Evolutionary conservation across 139 green algal genomes (phyloP).

Genomic region (Coelastrella sp.): DNA sequence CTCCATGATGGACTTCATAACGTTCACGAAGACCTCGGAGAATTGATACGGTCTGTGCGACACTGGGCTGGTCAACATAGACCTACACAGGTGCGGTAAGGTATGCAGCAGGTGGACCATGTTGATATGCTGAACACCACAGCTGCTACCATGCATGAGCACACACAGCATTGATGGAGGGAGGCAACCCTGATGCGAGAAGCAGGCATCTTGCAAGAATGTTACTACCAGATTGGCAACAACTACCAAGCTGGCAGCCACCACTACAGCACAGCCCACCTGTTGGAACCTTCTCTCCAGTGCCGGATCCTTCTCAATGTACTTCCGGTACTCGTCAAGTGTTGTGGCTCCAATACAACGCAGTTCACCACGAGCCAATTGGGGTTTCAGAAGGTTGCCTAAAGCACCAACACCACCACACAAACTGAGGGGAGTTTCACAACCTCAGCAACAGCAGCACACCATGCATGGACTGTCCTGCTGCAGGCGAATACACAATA

Average conservation of each 20-base stretch:
- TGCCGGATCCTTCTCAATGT: slow-evolving; percentile 99
- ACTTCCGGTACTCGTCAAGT: slow-evolving; percentile 93
- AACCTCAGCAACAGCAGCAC: neutral
- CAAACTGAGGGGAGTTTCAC: too few relatives aligned
- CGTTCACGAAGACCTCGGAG: slow-evolving; percentile 93
- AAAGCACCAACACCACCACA: neutral
- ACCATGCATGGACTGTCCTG: neutral
- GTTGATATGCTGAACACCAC: too few relatives aligned
- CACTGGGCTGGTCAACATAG: slow-evolving; percentile 93
- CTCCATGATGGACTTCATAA: slow-evolving; percentile 98
- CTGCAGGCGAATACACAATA: too few relatives aligned
- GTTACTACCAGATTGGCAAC: too few relatives aligned
- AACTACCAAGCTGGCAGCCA: too few relatives aligned
- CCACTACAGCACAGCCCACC: neutral
- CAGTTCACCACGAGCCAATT: slow-evolving; percentile 95
- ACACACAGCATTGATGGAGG: too few relatives aligned
- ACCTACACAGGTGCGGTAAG: too few relatives aligned
- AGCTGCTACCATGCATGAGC: neutral
- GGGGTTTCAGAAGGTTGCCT: slow-evolving; percentile 98
- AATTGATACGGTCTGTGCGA: slow-evolving; percentile 96
- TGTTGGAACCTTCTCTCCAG: slow-evolving; percentile 96
- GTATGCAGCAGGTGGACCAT: too few relatives aligned
- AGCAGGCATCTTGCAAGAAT: too few relatives aligned
- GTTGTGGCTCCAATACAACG: slow-evolving; percentile 97
- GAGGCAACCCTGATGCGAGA: too few relatives aligned